Evolutionary conservation across 1,139 yeast species (phyloP), one percentile per base, ranked within the genome.

Genomic region (Candida sojae): DNA sequence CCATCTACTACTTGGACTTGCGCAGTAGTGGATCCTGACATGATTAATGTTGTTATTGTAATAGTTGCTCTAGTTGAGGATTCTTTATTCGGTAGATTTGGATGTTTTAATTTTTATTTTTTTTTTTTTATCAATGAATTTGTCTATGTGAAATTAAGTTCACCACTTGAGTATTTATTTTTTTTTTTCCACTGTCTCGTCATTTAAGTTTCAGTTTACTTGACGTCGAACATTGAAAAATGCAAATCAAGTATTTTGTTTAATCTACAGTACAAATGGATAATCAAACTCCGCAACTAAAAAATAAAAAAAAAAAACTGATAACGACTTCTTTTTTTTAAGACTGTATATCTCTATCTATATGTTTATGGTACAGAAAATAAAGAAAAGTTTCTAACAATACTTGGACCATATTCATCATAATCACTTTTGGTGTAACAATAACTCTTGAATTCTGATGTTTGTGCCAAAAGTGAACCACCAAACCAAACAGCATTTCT

Each of bases 401-500:
- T 93, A 62, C 88, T 88, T 52, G 99, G 99, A 29, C 99, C 99
- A 64, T 87, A 86, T 72, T 95, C 99, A 62, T 93, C 99, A 69
- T 95, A 95, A 66, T 93, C 99, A 65, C 87, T 86, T 75, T 93
- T 95, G 43, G 99, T 92, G 75, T 92, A 95, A 67, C 99, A 93
- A 71, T 91, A 91, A 66, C 96, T 85, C 72, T 88, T 90, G 74
- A 93, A 93, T 70, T 93, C 99, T 12, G 96, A 84, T 17, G 99
- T 95, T 71, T 92, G 98, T 1, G 99, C 98, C 64, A 95, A 80
- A 59, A 95, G 76, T 21, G 97, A 88, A 55, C 99, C 99, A 58
- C 99, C 99, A 66, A 92, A 95, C 99, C 99, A 95, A 50, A 95
- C 99, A 7, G 99, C 99, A 63, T 93, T 90, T 66, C 97, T 82